A percentile compares a stretch with the other conserved stretches of the same genome.
These are phyloP conservation scores for Alternaria sp. DNA, from an alignment of 2,329 filamentous ascomycete species.

Conservation along the genomic window DNA sequence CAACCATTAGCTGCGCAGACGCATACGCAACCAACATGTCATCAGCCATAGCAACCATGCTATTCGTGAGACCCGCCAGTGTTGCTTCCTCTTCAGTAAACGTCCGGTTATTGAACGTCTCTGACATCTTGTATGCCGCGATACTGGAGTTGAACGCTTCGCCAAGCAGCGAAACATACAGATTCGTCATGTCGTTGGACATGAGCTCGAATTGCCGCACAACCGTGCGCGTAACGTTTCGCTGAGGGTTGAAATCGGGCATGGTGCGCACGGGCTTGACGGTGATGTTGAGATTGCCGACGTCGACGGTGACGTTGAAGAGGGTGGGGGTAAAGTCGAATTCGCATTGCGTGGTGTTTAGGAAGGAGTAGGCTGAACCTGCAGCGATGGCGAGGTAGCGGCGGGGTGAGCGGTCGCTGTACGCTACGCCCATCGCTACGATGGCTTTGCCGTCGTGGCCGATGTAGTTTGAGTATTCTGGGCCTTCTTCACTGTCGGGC, in stretches of 20 bases:
- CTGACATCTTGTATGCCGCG: slow-evolving; percentile 33
- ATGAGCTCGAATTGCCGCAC: slow-evolving; percentile 46
- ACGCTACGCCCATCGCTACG: slow-evolving; percentile 41
- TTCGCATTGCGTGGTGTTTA: slow-evolving; percentile 43
- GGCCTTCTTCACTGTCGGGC: slow-evolving; percentile 29
- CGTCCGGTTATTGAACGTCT: slow-evolving; percentile 5
- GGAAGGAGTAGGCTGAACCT: slow-evolving; percentile 34
- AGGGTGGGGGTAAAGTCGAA: slow-evolving; percentile 35
- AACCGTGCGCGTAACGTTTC: slow-evolving; percentile 37
- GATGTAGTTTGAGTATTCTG: slow-evolving; percentile 41
- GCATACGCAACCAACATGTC: slow-evolving; percentile 42
- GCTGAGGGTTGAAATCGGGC: slow-evolving; percentile 35
- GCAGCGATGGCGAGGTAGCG: slow-evolving; percentile 42
- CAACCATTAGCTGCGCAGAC: slow-evolving; percentile 45
- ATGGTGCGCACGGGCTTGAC: slow-evolving; percentile 21
- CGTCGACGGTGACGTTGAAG: slow-evolving; percentile 39
- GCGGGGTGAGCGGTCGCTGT: slow-evolving; percentile 28
- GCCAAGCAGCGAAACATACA: slow-evolving; percentile 48
- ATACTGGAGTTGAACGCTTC: slow-evolving; percentile 46
- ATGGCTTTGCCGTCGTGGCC: slow-evolving; percentile 36
- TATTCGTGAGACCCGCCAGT: slow-evolving; percentile 31
- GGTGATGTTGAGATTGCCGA: slow-evolving; percentile 35
- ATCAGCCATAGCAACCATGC: slow-evolving; percentile 35
- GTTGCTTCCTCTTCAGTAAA: slow-evolving; percentile 25
- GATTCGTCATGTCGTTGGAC: slow-evolving; percentile 47